Evolutionary conservation across 2,329 filamentous ascomycete genomes (phyloP), one percentile per base, ranked within the genome.

Genomic region (Fulvia fulva): DNA sequence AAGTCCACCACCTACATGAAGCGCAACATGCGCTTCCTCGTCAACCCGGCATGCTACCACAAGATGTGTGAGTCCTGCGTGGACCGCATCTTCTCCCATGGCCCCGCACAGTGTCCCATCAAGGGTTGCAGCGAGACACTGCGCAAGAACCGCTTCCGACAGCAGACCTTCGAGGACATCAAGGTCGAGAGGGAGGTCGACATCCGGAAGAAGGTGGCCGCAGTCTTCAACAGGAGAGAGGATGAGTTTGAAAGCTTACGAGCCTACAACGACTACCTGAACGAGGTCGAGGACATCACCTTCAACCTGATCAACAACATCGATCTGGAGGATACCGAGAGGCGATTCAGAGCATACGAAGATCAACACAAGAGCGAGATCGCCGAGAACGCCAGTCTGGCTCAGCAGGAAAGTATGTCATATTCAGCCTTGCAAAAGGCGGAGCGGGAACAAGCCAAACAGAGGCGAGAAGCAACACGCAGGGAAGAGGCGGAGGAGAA

Each of bases 31-130:
- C 84, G 88, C 64, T 97, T 99, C 77, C 88, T 94, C 67, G 92
- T 99, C 78, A 97, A 97, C 74, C 91, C 93, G 8, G 91, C 96
- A 80, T 99, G 94, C 83, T 99, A 99, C 80, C 94, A 99, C 81
- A 91, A 91, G 67, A 97, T 99, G 90, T 99, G 94, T 80, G 88
- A 91, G 74, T 92, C 90, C 57, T 99, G 94, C 78, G 92, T 97
- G 44, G 89, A 93, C 75, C 89, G 93, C 56, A 90, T 97, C 68
- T 99, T 97, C 81, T 89, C 88, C 34, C 87, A 90, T 56, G 94
- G 94, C 0, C 94, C 94, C 0, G 90, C 91, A 56, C 89, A 91
- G 61, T 99, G 95, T 72, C 94, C 94, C 1, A 90, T 97, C 58
- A 90, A 90, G 0, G 89, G 88, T 43, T 99, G 94, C 77, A 84